Evolutionary conservation across 345 rosid genomes (phyloP).

Genomic region (Moringa oleifera): DNA sequence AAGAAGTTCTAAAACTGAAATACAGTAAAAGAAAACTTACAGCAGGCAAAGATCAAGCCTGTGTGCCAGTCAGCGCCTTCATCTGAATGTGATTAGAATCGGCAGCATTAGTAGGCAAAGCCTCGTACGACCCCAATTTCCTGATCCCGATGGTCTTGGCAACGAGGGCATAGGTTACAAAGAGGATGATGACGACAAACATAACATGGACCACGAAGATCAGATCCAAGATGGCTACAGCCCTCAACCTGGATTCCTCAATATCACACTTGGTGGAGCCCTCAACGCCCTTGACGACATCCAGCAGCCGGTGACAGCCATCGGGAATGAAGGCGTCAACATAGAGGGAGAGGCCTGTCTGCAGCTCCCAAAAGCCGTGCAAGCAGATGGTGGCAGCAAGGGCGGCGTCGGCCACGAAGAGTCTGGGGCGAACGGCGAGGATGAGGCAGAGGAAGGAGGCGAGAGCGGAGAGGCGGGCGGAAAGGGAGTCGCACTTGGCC

Average conservation of each 20-base stretch:
- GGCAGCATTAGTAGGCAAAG: conserved; percentile 46
- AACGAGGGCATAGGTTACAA: conserved; percentile 48
- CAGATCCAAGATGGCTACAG: conserved; percentile 81
- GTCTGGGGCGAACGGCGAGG: conserved; percentile 61
- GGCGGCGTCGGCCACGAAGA: conserved; percentile 70
- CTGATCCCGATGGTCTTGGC: conserved; percentile 43
- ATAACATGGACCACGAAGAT: conserved; percentile 64
- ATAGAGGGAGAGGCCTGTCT: conserved; percentile 80
- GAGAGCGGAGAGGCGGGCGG: conserved; percentile 56
- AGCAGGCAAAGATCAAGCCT: conserved; percentile 42
- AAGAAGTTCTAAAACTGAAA: neutral
- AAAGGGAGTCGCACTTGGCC: conserved; percentile 68
- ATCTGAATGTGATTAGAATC: conserved; percentile 65
- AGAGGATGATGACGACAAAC: conserved; percentile 47
- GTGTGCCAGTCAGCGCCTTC: conserved; percentile 79
- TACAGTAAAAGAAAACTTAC: neutral
- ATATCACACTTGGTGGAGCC: conserved; percentile 85
- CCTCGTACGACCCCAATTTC: conserved; percentile 73
- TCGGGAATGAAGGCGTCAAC: conserved; percentile 88
- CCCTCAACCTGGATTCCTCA: conserved; percentile 68
- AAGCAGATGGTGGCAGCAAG: conserved; percentile 62
- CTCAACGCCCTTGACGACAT: conserved; percentile 68
- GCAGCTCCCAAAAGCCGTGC: conserved; percentile 86
- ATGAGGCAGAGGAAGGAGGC: conserved; percentile 55
- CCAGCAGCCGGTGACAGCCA: conserved; percentile 75